Percentiles rank a stretch among this genome's conserved stretches.
These are phyloP conservation scores for Taxillus chinensis DNA, from an alignment of 164 flowering plant species.

Conservation along the genomic window DNA sequence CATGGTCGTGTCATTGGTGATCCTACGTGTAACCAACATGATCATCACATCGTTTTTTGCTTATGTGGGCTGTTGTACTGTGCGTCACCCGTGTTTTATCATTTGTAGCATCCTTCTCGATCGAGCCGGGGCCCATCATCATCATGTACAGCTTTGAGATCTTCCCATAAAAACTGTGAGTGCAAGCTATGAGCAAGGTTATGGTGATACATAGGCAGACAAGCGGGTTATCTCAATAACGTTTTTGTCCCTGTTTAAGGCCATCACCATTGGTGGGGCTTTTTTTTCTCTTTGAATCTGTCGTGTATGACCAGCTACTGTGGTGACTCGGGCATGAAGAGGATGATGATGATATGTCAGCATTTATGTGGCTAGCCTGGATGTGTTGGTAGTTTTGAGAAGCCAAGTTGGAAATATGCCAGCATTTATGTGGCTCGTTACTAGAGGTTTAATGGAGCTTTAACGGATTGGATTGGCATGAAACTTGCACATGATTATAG, in stretches of 20 bases:
- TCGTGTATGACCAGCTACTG: too few relatives aligned
- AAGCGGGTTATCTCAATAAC: constrained; percentile 15
- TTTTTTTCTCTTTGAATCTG: too few relatives aligned
- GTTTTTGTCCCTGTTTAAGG: constrained; percentile 18
- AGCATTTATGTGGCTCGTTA: too few relatives aligned
- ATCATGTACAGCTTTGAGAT: constrained; percentile 27
- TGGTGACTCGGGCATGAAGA: too few relatives aligned
- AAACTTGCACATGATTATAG: too few relatives aligned
- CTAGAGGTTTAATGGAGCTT: too few relatives aligned
- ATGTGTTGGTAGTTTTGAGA: too few relatives aligned
- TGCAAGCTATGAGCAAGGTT: constrained; percentile 16
- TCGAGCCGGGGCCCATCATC: constrained; percentile 21
- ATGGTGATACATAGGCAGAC: constrained; percentile 14
- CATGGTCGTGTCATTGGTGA: constrained; percentile 6
- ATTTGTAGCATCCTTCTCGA: constrained; percentile 17
- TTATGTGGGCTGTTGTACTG: constrained; percentile 18
- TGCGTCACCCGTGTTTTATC: constrained; percentile 3
- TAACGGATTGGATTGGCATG: too few relatives aligned
- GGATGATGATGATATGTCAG: too few relatives aligned
- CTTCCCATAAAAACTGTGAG: constrained; percentile 18
- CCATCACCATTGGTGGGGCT: constrained; percentile 21
- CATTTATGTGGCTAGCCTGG: too few relatives aligned
- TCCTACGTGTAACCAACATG: constrained; percentile 8
- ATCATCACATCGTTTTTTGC: neutral
- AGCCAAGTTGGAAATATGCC: too few relatives aligned